A percentile compares a stretch with the other conserved stretches of the same genome.
These are phyloP conservation scores for Colletotrichum sp. DNA, from an alignment of 2,329 filamentous ascomycete genomes.

Conservation along the genomic window DNA sequence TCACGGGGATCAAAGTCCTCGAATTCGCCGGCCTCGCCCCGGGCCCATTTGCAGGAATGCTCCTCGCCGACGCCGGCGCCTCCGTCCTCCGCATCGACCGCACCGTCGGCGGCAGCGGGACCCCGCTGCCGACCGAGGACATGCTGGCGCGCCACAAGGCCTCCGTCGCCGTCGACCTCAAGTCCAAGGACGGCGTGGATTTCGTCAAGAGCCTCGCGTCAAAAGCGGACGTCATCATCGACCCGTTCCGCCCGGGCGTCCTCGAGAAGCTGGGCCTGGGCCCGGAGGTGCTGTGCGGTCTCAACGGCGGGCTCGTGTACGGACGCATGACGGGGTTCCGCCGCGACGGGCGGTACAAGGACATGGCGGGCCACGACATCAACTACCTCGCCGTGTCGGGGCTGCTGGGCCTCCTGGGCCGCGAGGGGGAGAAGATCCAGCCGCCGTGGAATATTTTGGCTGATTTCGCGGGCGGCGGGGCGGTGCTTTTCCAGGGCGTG, in stretches of 20 bases:
- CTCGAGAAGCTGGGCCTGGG: slow-evolving; percentile 83
- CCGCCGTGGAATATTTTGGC: slow-evolving; percentile 84
- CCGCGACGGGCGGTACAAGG: slow-evolving; percentile 80
- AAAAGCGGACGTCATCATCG: slow-evolving; percentile 80
- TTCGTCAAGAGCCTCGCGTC: slow-evolving; percentile 70
- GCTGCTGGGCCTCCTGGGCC: slow-evolving; percentile 77
- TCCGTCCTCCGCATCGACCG: slow-evolving; percentile 87
- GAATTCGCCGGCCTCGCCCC: slow-evolving; percentile 68
- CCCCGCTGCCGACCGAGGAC: slow-evolving; percentile 63
- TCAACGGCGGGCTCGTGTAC: slow-evolving; percentile 80
- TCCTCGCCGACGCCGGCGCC: slow-evolving; percentile 89
- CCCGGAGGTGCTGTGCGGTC: slow-evolving; percentile 67
- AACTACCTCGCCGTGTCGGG: slow-evolving; percentile 94
- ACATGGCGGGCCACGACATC: slow-evolving; percentile 95
- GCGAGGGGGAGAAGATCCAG: slow-evolving; percentile 71
- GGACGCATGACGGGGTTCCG: slow-evolving; percentile 90
- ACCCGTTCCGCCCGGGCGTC: slow-evolving; percentile 91
- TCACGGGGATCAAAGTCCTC: slow-evolving; percentile 60
- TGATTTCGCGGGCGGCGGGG: slow-evolving; percentile 91
- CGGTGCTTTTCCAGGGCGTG: slow-evolving; percentile 81
- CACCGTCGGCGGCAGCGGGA: slow-evolving; percentile 44
- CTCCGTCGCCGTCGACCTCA: slow-evolving; percentile 82
- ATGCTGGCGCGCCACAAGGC: slow-evolving; percentile 80
- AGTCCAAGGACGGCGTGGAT: slow-evolving; percentile 64
- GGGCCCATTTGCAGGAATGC: slow-evolving; percentile 85